phyloP scores from a whole-genome alignment of 768 basidiomycete species.

The Omphalotus guepiniiformis region DNA sequence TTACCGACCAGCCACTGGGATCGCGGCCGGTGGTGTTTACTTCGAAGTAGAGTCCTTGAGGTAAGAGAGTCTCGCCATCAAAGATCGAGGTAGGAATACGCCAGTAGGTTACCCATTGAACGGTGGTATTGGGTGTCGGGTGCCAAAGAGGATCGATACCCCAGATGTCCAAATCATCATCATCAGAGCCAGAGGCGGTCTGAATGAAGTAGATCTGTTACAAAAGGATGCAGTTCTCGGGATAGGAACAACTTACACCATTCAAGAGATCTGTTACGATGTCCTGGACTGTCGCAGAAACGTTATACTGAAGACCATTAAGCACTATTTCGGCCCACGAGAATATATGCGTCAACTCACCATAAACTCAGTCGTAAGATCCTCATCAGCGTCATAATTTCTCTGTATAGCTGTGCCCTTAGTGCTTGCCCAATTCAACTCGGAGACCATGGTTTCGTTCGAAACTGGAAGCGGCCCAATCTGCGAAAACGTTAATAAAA shows the following conservation, averaged over 20 bases:
- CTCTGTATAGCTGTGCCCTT: conserved; percentile 17
- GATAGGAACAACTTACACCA: conserved; percentile 10
- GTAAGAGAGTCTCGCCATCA: conserved; percentile 17
- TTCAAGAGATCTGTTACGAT: conserved; percentile 19
- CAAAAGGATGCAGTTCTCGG: background rate
- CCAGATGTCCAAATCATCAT: conserved; percentile 19
- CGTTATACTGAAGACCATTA: background rate
- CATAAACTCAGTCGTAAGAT: conserved; percentile 4
- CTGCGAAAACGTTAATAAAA: background rate
- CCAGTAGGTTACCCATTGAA: conserved; percentile 19
- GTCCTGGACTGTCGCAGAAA: conserved; percentile 15
- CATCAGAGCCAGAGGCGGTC: conserved; percentile 17
- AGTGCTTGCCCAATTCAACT: conserved; percentile 18
- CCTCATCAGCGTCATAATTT: conserved; percentile 15
- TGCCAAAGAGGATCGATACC: conserved; percentile 20
- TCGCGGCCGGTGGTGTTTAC: conserved; percentile 20
- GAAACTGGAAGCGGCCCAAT: conserved; percentile 19
- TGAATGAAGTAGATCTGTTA: conserved; percentile 2
- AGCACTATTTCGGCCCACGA: conserved; percentile 13
- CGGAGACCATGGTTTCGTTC: conserved; percentile 12
- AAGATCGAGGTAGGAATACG: conserved; percentile 13
- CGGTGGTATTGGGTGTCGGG: conserved; percentile 14
- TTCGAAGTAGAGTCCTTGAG: conserved; percentile 21
- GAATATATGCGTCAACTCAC: conserved; percentile 5
- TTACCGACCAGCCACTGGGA: conserved; percentile 15